Conservation (phyloP, 2,329 filamentous ascomycete genomes). For the Clonostachys sp. region DNA sequence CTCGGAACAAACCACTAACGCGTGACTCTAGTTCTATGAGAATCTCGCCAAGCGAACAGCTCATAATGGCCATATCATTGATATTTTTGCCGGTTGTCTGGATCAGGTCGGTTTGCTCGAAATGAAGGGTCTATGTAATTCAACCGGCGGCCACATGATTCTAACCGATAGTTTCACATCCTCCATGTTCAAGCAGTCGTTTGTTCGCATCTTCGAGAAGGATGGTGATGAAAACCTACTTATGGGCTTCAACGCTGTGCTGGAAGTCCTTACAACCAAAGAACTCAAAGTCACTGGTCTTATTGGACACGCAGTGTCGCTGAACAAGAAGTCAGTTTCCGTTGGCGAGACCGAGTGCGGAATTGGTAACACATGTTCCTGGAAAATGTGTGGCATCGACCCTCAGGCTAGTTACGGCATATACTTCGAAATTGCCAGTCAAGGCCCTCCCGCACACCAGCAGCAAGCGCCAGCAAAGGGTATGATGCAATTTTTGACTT, state of each 20-base stretch:
- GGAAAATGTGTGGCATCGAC: conserved; percentile 99
- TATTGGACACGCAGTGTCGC: conserved; percentile 91
- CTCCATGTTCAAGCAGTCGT: conserved; percentile 99
- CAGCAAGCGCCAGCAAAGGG: conserved; percentile 86
- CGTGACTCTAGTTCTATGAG: conserved; percentile 75
- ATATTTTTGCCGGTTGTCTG: conserved; percentile 95
- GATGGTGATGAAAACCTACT: conserved; percentile 89
- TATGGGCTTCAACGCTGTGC: conserved; percentile 96
- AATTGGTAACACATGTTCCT: conserved; percentile 96
- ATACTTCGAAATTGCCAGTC: conserved; percentile 96
- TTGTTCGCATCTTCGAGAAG: conserved; percentile 95
- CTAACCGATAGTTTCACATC: conserved; percentile 97
- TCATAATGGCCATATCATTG: conserved; percentile 95
- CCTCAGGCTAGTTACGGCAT: conserved; percentile 90
- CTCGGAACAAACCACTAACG: background rate
- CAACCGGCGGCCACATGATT: conserved; percentile 96
- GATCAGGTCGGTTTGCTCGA: conserved; percentile 96
- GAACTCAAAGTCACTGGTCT: conserved; percentile 96
- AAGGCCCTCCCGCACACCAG: conserved; percentile 74
- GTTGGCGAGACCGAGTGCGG: conserved; percentile 98
- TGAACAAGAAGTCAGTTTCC: conserved; percentile 97
- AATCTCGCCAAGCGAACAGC: conserved; percentile 88
- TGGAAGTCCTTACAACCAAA: conserved; percentile 96
- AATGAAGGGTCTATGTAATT: conserved; percentile 97
- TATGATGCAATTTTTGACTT: conserved; percentile 97